phyloP scores from a whole-genome alignment of 2,329 filamentous ascomycete genomes.

The Reticulascus tulasneorum region DNA sequence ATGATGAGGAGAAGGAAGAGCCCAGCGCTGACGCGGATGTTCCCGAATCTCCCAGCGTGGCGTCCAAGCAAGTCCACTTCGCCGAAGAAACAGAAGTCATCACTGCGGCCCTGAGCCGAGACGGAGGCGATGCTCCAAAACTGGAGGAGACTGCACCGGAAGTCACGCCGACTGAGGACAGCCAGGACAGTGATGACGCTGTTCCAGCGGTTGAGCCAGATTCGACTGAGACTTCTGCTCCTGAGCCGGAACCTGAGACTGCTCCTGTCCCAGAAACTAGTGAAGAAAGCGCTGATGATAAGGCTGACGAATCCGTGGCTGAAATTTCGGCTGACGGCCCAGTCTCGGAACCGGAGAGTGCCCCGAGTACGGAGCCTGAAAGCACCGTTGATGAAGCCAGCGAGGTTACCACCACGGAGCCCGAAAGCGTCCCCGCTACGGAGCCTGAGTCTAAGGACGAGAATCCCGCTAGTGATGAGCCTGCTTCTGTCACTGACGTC shows the following conservation, averaged over 20 bases:
- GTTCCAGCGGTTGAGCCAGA: not conserved
- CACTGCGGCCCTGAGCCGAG: no score
- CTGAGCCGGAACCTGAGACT: constrained; percentile 1
- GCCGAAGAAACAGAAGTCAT: no score
- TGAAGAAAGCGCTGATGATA: not conserved
- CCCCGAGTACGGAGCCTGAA: not conserved
- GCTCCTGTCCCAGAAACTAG: not conserved
- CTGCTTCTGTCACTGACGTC: no score
- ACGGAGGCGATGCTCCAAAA: not conserved
- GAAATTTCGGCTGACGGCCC: not conserved
- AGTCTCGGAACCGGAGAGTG: not conserved
- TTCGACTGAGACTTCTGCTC: not conserved
- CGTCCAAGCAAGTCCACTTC: no score
- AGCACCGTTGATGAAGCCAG: not conserved
- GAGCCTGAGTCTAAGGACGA: not conserved
- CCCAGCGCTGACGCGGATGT: not conserved
- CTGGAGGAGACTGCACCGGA: not conserved
- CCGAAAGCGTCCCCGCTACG: not conserved
- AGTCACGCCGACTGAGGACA: not conserved
- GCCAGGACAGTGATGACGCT: not conserved
- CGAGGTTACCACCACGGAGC: no score
- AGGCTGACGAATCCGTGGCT: not conserved
- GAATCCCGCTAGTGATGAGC: no score
- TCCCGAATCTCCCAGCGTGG: no score
- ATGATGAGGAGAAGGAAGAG: not conserved